Base-by-base conservation (phyloP, 352 stramenopile genomes). In the Phytophthora constricta region DNA sequence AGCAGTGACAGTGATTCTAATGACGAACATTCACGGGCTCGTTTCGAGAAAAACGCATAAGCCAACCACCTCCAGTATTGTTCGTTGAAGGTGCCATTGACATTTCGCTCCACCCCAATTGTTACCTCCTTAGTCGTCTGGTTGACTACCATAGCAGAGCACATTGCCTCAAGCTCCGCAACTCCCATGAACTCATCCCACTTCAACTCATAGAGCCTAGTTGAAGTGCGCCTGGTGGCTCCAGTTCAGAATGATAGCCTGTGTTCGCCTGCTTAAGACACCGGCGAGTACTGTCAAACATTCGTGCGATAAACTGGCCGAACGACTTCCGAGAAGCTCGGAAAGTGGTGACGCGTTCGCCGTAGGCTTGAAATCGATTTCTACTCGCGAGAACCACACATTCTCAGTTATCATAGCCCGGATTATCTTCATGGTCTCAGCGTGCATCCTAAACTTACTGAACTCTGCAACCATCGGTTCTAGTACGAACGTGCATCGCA, bases 401-500 rank as follows among this genome's bases (percentile, higher is more conserved):
- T 65, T 65, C 0, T 51, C 55, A 8, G 2, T n/a, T 5, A 57
- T 19, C 45, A 70, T 52, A 0, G 25, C 65, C 42, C 5, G 20
- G 37, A 1, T 20, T 42, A 19, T 61, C 47, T 7, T 37, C 31
- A 22, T 52, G n/a, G n/a, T n/a, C n/a, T n/a, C n/a, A n/a, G n/a
- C n/a, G n/a, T n/a, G n/a, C n/a, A n/a, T n/a, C n/a, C n/a, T n/a
- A n/a, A n/a, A n/a, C n/a, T n/a, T n/a, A n/a, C n/a, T 10, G 20
- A 65, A 70, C n/a, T 55, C 34, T 16, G 56, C 62, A 20, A 61
- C 34, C 48, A 65, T 60, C 26, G 62, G 62, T 4, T 48, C 62
- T 0, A 70, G 56, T 1, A 70, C 55, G 31, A 66, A 70, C 13
- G 55, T 65, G 41, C 55, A 71, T 51, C 56, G 49, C 19, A 71